These are phyloP conservation scores for Moesziomyces globuligerus DNA, from an alignment of 1,284 basidiomycete species.

Conservation along the genomic window DNA sequence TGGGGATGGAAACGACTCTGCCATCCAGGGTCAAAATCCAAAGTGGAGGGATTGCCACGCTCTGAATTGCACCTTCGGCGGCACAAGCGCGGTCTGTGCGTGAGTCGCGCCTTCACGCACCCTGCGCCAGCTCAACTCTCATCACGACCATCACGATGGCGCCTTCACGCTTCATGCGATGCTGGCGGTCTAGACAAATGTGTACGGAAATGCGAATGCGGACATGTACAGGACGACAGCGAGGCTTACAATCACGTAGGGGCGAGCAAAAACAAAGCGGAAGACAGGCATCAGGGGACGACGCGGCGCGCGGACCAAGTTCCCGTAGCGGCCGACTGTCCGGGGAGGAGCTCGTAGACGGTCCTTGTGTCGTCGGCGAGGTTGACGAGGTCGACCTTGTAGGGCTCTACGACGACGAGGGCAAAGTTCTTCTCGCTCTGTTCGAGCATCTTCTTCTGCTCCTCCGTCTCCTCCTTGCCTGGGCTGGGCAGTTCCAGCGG, in stretches of 20 bases:
- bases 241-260: too few relatives aligned
- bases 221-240: too few relatives aligned
- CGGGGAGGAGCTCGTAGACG: slow-evolving; percentile 47
- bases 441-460: slow-evolving; percentile 57
- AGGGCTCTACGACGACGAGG: slow-evolving; percentile 65
- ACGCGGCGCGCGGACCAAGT: slow-evolving; percentile 60
- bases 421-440: slow-evolving; percentile 63
- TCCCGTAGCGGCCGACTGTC: slow-evolving; percentile 27
- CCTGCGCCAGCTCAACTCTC: neutral
- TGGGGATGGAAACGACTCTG: neutral
- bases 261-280: too few relatives aligned
- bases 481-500: slow-evolving; percentile 57
- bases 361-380: slow-evolving; percentile 59
- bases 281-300: slow-evolving; percentile 63
- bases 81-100: slow-evolving; percentile 34
- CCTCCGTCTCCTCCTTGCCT: slow-evolving; percentile 59
- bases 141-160: too few relatives aligned
- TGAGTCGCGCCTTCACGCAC: neutral
- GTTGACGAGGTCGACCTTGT: slow-evolving; percentile 65
- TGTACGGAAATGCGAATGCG: too few relatives aligned
- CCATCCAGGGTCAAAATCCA: neutral
- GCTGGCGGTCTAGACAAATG: too few relatives aligned
- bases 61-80: too few relatives aligned
- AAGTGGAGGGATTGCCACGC: slow-evolving; percentile 1
- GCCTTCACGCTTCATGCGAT: too few relatives aligned